Evolutionary conservation across 2,329 filamentous ascomycete genomes (phyloP).

Genomic region (Clarireedia homoeocarpa): DNA sequence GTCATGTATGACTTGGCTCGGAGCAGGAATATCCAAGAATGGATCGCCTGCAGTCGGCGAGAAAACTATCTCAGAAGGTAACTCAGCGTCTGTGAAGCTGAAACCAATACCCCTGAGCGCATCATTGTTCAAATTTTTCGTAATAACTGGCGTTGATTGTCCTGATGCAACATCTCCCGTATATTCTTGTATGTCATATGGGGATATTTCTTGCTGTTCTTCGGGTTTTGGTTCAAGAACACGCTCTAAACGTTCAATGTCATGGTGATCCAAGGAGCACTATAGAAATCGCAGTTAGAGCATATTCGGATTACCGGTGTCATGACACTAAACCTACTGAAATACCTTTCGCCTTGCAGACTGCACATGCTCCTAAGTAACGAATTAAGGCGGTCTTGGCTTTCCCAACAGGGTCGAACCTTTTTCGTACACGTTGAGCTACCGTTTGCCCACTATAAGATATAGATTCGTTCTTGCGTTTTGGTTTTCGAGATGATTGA

Average conservation of each 20-base stretch:
- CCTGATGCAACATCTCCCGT: conserved; percentile 8
- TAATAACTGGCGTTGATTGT: conserved; percentile 3
- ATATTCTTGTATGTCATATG: conserved; percentile 8
- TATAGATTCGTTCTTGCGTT: conserved; percentile 11
- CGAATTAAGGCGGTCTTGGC: conserved; percentile 26
- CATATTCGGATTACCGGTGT: conserved; percentile 9
- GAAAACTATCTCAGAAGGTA: background rate
- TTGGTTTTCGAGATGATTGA: conserved; percentile 10
- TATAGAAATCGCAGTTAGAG: conserved; percentile 2
- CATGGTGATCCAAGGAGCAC: conserved; percentile 27
- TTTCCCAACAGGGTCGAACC: conserved; percentile 15
- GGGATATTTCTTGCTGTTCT: conserved; percentile 3
- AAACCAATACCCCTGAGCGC: conserved; percentile 19
- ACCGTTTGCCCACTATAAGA: conserved; percentile 23
- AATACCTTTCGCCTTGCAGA: conserved; percentile 19
- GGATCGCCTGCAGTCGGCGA: conserved; percentile 9
- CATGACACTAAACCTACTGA: background rate
- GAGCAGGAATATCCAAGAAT: conserved; percentile 8
- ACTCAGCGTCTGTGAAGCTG: background rate
- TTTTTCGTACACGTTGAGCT: conserved; percentile 16
- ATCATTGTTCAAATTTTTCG: conserved; percentile 9
- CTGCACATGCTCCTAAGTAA: conserved; percentile 20
- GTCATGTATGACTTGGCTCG: conserved; percentile 1
- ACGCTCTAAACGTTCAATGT: conserved; percentile 20
- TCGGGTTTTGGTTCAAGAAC: conserved; percentile 5